Percentiles rank a stretch among this genome's conserved stretches.
These are phyloP conservation scores for Boletales sp. DNA, from an alignment of 768 basidiomycete species.

Conservation along the genomic window DNA sequence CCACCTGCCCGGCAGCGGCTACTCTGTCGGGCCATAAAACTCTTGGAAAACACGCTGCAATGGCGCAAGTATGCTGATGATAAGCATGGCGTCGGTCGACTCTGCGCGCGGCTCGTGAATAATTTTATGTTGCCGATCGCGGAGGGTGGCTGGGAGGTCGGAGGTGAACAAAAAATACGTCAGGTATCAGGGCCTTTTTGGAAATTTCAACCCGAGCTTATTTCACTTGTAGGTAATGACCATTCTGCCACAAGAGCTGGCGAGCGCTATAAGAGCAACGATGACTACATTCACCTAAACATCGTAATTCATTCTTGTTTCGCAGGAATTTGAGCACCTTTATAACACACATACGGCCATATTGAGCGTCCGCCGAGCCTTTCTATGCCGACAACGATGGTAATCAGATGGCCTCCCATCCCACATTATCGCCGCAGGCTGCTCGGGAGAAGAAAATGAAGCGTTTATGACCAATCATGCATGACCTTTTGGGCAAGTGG, in stretches of 20 bases:
- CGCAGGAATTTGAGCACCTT: constrained; percentile 4
- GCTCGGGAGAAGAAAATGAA: constrained; percentile 49
- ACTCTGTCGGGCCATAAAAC: constrained; percentile 62
- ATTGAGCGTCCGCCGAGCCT: constrained; percentile 17
- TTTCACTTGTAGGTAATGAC: constrained; percentile 18
- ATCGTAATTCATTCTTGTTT: constrained; percentile 7
- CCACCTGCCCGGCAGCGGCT: constrained; percentile 70
- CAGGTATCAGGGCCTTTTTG: constrained; percentile 44
- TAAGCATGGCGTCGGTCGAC: constrained; percentile 49
- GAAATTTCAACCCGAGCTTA: constrained; percentile 4
- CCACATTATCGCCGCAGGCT: constrained; percentile 38
- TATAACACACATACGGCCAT: no score
- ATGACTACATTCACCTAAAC: constrained; percentile 5
- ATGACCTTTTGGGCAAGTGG: not conserved
- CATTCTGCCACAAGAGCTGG: constrained; percentile 25
- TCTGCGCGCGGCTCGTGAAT: constrained; percentile 55
- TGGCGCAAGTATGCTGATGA: constrained; percentile 77
- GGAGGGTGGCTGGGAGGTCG: constrained; percentile 82
- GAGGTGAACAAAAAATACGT: constrained; percentile 61
- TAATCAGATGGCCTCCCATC: constrained; percentile 32
- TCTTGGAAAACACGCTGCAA: constrained; percentile 66
- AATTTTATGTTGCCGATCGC: constrained; percentile 63
- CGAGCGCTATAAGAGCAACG: constrained; percentile 15
- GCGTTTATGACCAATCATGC: constrained; percentile 50
- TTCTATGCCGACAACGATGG: constrained; percentile 28